Evolutionary conservation across 2,329 filamentous ascomycete species (phyloP), one percentile per base, ranked within the genome.

Genomic region (Fusarium chaquense): DNA sequence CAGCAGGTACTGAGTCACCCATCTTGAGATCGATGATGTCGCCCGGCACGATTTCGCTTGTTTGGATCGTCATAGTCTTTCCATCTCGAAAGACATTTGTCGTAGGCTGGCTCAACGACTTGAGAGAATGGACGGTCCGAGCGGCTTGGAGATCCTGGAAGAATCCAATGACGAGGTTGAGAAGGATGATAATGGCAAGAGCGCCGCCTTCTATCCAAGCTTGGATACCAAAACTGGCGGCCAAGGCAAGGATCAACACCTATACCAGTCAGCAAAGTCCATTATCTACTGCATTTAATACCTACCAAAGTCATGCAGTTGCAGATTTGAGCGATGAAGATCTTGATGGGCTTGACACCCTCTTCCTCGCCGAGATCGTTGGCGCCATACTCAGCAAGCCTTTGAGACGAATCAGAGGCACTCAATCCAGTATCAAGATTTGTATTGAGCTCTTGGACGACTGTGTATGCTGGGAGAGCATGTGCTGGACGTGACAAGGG

Each of bases 301-400:
- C 74, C 68, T 70, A 89, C 90, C 76, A 92, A 76, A 62, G 87
- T 91, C 88, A 92, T 88, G 13, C 89, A 89, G 76, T 92, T 92
- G 54, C 88, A 89, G 58, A 91, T 81, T 75, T 92, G 90, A 38
- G 85, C 83, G 40, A 91, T 79, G 18, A 92, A 79, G 63, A 92
- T 91, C 74, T 90, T 89, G 51, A 85, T 75, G 20, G 87, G 84
- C 49, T 86, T 86, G 26, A 91, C 89, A 6, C 86, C 86, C 54
- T 85, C 82, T 13, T 81, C 85, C 45, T 89, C 86, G 58, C 89
- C 87, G 13, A 92, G 83, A 65, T 90, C 86, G 70, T 92, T 92
- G 11, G 80, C 76, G 3, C 90, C 90, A 80, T 87, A 87, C 64
- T 87, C 79, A 12, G 84, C 80, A 8, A 90, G 79, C 32, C 89